A percentile compares a stretch with the other conserved stretches of the same genome.
phyloP scores from a whole-genome alignment of 371 early-diverging fungal genomes.

The Mortierella sp. region DNA sequence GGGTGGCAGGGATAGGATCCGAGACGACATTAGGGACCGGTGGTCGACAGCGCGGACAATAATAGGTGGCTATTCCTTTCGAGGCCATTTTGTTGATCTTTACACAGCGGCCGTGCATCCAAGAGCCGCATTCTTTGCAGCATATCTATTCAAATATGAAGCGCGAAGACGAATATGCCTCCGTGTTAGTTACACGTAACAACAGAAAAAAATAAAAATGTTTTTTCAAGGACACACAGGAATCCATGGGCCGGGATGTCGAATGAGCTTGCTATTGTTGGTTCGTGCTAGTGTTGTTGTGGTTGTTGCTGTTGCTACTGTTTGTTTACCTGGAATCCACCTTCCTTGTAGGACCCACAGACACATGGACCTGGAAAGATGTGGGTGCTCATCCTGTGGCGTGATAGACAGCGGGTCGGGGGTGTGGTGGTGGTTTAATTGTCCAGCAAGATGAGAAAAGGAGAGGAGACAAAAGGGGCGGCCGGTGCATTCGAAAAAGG shows the following conservation, averaged over 20 bases:
- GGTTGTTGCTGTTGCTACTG: too few relatives aligned
- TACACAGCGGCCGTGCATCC: constrained; percentile 53
- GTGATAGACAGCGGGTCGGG: background rate
- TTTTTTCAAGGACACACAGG: background rate
- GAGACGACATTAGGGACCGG: too few relatives aligned
- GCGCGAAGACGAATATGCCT: background rate
- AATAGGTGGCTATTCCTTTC: constrained; percentile 31
- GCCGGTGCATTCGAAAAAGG: background rate
- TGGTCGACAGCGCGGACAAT: constrained; percentile 31
- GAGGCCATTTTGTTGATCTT: constrained; percentile 33
- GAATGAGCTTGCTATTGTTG: too few relatives aligned
- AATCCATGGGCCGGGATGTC: background rate
- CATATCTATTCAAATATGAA: constrained; percentile 24
- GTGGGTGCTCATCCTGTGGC: constrained; percentile 22
- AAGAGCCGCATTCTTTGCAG: constrained; percentile 42
- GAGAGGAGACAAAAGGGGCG: background rate
- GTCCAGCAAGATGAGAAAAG: background rate
- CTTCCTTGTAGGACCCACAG: constrained; percentile 37
- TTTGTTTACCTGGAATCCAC: constrained; percentile 41
- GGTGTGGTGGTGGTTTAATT: background rate
- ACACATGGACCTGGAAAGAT: constrained; percentile 21
- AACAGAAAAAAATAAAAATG: background rate
- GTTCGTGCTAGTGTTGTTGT: background rate
- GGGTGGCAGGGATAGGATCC: too few relatives aligned
- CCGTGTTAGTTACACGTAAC: background rate